These are phyloP conservation scores for Ilex paraguariensis DNA, from an alignment of 305 asterid genomes.

Conservation along the genomic window DNA sequence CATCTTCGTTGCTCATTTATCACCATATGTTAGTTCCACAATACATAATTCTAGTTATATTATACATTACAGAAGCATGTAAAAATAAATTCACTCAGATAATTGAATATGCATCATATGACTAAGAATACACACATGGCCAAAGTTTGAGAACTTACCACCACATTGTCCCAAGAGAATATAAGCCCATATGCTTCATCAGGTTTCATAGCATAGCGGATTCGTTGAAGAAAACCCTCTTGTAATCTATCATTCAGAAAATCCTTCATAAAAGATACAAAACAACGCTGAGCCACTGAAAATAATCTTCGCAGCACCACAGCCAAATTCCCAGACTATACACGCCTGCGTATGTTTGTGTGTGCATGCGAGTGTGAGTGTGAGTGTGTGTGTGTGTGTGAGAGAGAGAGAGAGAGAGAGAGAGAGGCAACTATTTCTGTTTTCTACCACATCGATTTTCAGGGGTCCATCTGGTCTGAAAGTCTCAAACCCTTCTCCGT, in stretches of 20 bases:
- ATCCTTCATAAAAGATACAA: conserved; percentile 38
- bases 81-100: too few relatives aligned
- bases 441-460: conserved; percentile 89
- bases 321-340: too few relatives aligned
- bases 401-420: too few relatives aligned
- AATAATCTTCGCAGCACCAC: too few relatives aligned
- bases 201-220: conserved; percentile 97
- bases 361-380: too few relatives aligned
- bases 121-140: conserved; percentile 3
- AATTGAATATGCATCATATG: background rate
- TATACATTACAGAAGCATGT: too few relatives aligned
- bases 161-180: conserved; percentile 96
- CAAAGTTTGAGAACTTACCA: conserved; percentile 48
- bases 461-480: conserved; percentile 88
- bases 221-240: conserved; percentile 88
- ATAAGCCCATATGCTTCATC: conserved; percentile 97
- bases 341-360: too few relatives aligned
- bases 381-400: too few relatives aligned
- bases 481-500: conserved; percentile 97
- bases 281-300: too few relatives aligned
- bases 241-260: conserved; percentile 84
- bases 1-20: too few relatives aligned
- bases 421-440: background rate
- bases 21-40: too few relatives aligned
- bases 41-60: too few relatives aligned